Base-by-base conservation (phyloP, 2,329 filamentous ascomycete species). In the Sclerotiophoma versabilis region DNA sequence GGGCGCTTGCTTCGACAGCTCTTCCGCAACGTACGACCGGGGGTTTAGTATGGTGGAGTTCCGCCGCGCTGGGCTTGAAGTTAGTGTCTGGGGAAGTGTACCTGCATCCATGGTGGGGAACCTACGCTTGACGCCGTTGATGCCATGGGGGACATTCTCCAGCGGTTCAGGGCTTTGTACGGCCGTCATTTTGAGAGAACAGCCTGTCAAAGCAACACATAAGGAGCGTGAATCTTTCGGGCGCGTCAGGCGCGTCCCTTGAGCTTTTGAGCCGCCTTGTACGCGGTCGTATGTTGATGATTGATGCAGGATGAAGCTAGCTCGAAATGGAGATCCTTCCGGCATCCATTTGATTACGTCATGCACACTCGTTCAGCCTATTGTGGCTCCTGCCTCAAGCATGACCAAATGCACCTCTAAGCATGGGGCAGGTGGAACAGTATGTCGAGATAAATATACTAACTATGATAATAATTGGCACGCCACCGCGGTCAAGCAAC, bases 1-100 rank as follows among this genome's bases (percentile, higher is more conserved):
- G 15, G 90, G 89, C 2, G 90, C 89, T 42, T 87, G 82, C 66
- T 86, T 86, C 88, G 89, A 92, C 56, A 90, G 75, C 30, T 87
- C 86, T 59, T 82, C 80, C 65, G 88, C 85, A 23, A 76, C 58
- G 57, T 77, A 77, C 42, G 71, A 76, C 36, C 73, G 66, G 1
- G 76, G 75, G 43, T 77, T 75, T n/a, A 79, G 64, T 46, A 77
- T 70, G 2, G 75, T 75, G 27, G 73, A 76, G 55, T 67, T 57
- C 45, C 73, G 64, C 38, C 73, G 60, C 47, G 66, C 70, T 74
- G 33, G 33, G 11, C 38, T 38, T 34, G 23, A 12, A n/a, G 34
- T 68, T 51, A 64, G 61, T 38, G 22, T 36, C 30, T 50, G 20
- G 39, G 41, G 19, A 36, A 9, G 25, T 47, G 34, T 49, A 48